Evolutionary conservation across 1,284 basidiomycete species (phyloP).

Genomic region (Gymnopus androsaceus): DNA sequence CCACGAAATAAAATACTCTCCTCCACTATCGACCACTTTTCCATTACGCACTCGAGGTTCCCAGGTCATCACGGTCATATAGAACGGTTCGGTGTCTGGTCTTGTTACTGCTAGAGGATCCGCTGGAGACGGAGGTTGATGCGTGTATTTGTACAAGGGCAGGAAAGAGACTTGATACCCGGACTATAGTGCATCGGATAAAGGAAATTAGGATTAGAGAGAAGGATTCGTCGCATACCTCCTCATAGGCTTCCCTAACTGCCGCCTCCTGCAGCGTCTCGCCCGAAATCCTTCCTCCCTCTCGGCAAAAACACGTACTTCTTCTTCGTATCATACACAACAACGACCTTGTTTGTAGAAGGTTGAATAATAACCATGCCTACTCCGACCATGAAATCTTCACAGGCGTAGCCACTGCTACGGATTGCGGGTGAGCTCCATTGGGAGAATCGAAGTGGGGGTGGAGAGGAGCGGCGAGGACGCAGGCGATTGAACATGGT

Average conservation of each 20-base stretch:
- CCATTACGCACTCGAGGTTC: conserved; percentile 20
- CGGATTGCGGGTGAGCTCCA: conserved; percentile 40
- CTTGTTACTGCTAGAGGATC: conserved; percentile 13
- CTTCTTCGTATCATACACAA: conserved; percentile 42
- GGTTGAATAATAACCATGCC: conserved; percentile 64
- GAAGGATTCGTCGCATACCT: conserved; percentile 41
- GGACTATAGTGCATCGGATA: conserved; percentile 38
- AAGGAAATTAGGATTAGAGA: conserved; percentile 8
- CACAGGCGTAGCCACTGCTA: conserved; percentile 44
- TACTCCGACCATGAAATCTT: conserved; percentile 57
- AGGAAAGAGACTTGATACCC: conserved; percentile 53
- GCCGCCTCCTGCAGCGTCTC: conserved; percentile 60
- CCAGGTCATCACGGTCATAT: conserved; percentile 38
- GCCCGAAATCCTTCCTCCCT: conserved; percentile 63
- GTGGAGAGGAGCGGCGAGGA: too few relatives aligned
- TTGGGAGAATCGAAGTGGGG: conserved; percentile 29
- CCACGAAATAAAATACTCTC: conserved; percentile 56
- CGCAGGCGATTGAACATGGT: too few relatives aligned
- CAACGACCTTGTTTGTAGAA: conserved; percentile 37
- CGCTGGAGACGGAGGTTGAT: conserved; percentile 40
- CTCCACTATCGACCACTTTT: conserved; percentile 29
- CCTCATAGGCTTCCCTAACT: conserved; percentile 64
- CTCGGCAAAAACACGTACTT: conserved; percentile 58
- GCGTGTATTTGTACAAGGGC: conserved; percentile 41
- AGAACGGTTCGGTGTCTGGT: conserved; percentile 51